phyloP scores from a whole-genome alignment of 495 filamentous ascomycete genomes.

The Aspergillus funiculosus region DNA sequence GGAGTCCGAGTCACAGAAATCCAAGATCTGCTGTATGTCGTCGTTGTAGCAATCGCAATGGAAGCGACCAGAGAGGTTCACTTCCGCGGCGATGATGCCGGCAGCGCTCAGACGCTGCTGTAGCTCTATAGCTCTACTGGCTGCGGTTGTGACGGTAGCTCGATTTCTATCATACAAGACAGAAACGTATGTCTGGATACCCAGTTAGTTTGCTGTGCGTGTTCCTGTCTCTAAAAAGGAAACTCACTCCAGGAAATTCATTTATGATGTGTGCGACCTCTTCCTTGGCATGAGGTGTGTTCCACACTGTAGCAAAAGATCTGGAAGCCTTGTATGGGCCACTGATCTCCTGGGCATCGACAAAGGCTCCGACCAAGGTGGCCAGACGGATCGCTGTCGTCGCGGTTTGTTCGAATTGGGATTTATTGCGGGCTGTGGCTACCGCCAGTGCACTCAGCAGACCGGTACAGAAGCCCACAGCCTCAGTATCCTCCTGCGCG shows the following conservation, averaged over 20 bases:
- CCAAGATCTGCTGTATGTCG: neutral
- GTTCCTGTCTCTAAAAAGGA: neutral
- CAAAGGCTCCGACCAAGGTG: conserved; percentile 23
- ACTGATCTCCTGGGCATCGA: conserved; percentile 32
- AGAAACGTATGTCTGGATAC: conserved; percentile 39
- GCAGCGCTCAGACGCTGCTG: neutral
- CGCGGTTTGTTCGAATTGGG: conserved; percentile 25
- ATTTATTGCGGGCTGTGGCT: conserved; percentile 14
- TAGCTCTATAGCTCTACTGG: neutral
- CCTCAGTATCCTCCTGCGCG: conserved; percentile 15
- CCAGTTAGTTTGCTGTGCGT: neutral
- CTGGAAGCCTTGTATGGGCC: neutral
- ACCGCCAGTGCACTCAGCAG: conserved; percentile 33
- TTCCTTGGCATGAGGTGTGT: too few relatives aligned
- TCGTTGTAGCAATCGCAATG: neutral
- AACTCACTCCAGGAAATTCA: conserved; percentile 11
- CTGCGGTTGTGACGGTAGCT: conserved; percentile 22
- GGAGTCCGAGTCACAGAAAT: neutral
- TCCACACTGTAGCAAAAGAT: conserved; percentile 3
- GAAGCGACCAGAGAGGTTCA: conserved; percentile 7
- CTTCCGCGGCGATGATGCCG: neutral
- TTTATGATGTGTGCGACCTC: conserved; percentile 23
- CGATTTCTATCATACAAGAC: conserved; percentile 39
- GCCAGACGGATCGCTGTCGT: conserved; percentile 31
- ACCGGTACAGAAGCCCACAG: conserved; percentile 38